Evolutionary conservation across 2,329 filamentous ascomycete species (phyloP).

Genomic region (Didymella lethalis): DNA sequence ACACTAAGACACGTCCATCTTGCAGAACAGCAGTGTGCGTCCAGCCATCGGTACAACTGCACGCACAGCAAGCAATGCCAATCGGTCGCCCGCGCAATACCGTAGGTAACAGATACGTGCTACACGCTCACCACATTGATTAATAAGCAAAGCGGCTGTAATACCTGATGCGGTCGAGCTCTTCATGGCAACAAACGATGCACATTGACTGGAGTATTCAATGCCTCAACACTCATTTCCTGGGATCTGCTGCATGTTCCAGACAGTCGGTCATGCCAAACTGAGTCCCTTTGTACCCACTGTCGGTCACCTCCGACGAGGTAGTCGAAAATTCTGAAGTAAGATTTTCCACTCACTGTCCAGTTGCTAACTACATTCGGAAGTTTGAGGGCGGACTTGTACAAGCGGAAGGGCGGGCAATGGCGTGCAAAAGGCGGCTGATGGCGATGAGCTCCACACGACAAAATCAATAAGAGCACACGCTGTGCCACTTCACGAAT

Average conservation of each 20-base stretch:
- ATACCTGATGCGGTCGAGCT: neutral
- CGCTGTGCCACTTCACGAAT: neutral
- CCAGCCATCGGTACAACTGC: neutral
- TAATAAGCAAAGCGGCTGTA: conserved; percentile 4
- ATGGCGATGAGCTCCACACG: conserved; percentile 18
- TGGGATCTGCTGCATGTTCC: conserved; percentile 2
- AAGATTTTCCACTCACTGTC: conserved; percentile 13
- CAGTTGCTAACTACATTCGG: conserved; percentile 17
- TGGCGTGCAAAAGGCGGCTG: conserved; percentile 20
- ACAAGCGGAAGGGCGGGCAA: conserved; percentile 16
- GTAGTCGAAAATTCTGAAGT: conserved; percentile 18
- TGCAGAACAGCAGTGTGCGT: neutral
- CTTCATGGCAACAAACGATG: neutral
- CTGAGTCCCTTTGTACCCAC: conserved; percentile 9
- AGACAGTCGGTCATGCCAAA: conserved; percentile 3
- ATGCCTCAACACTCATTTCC: neutral
- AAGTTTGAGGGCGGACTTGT: conserved; percentile 15
- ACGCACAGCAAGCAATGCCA: neutral
- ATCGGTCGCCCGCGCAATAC: neutral
- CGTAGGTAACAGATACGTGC: neutral
- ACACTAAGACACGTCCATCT: neutral
- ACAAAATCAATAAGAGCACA: conserved; percentile 16
- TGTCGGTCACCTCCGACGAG: conserved; percentile 19
- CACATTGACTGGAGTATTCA: neutral
- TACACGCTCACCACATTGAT: neutral